Conservation (phyloP, 805 yeast species). For the Candida sphagnicola region DNA sequence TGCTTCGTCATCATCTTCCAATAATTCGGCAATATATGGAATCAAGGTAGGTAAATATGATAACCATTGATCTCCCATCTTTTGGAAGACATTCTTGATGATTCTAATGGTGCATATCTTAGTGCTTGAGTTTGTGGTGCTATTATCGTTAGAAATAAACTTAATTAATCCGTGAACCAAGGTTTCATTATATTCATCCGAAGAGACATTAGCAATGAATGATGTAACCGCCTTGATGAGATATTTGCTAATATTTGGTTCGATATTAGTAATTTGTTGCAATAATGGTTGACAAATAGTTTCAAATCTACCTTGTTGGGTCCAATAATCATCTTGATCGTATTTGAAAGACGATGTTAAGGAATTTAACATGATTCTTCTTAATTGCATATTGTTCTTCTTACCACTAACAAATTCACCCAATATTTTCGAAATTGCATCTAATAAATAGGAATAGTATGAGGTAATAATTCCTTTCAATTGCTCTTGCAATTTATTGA, state of each 20-base stretch:
- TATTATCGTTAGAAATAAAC: conserved; percentile 46
- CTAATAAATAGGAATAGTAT: conserved; percentile 82
- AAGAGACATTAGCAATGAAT: conserved; percentile 64
- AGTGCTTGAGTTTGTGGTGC: conserved; percentile 59
- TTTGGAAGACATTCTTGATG: conserved; percentile 77
- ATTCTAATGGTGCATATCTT: conserved; percentile 80
- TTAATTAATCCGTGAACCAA: conserved; percentile 42
- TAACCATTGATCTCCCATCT: conserved; percentile 94
- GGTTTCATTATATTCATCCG: conserved; percentile 66
- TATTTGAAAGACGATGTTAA: conserved; percentile 77
- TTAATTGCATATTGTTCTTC: conserved; percentile 46
- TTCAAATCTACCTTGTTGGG: conserved; percentile 79
- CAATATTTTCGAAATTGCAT: conserved; percentile 59
- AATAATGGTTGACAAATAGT: conserved; percentile 59
- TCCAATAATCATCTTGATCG: conserved; percentile 96
- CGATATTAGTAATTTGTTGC: conserved; percentile 63
- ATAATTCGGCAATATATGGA: conserved; percentile 90
- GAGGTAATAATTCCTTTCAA: conserved; percentile 84
- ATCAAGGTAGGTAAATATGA: conserved; percentile 87
- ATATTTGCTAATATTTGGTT: conserved; percentile 71
- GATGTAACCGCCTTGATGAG: conserved; percentile 77
- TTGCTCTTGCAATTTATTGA: conserved; percentile 77
- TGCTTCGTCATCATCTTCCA: conserved; percentile 91
- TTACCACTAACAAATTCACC: conserved; percentile 43
- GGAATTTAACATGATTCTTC: conserved; percentile 71